Percentiles rank a stretch among this genome's conserved stretches.
These are phyloP conservation scores for Apiosordaria backusii DNA, from an alignment of 495 filamentous ascomycete genomes.

Conservation along the genomic window DNA sequence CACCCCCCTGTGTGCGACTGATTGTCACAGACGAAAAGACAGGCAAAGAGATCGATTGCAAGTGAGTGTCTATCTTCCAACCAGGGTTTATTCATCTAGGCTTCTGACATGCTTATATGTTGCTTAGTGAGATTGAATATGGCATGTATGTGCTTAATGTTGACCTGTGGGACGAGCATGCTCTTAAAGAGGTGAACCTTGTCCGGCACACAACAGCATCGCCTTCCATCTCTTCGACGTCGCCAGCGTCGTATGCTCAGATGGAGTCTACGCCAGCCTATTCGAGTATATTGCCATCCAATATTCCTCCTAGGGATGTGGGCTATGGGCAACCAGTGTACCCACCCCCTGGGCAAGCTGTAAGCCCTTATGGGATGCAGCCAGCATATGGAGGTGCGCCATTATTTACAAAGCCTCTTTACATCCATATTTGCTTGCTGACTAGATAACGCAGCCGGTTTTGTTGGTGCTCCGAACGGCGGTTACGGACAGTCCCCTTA, in stretches of 20 bases:
- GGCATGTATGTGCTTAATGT: constrained; percentile 90
- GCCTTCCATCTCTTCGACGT: constrained; percentile 80
- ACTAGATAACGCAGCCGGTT: not conserved
- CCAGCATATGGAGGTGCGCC: constrained; percentile 20
- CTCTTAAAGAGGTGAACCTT: constrained; percentile 85
- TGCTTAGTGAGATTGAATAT: constrained; percentile 61
- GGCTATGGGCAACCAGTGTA: constrained; percentile 29
- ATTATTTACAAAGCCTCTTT: not conserved
- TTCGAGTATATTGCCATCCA: constrained; percentile 35
- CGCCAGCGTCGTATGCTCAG: constrained; percentile 33
- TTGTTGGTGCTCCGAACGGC: constrained; percentile 24
- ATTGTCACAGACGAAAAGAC: constrained; percentile 75
- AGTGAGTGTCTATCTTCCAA: constrained; percentile 54
- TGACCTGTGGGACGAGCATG: constrained; percentile 85
- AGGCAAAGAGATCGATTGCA: constrained; percentile 84
- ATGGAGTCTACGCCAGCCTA: constrained; percentile 35
- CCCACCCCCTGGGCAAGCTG: constrained; percentile 15
- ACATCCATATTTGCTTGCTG: not conserved
- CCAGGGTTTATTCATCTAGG: not conserved
- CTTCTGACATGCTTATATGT: constrained; percentile 14
- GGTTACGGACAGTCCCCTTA: constrained; percentile 26
- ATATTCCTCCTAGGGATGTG: constrained; percentile 20
- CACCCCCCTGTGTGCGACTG: constrained; percentile 86
- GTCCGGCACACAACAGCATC: constrained; percentile 84
- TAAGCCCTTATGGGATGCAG: constrained; percentile 29